Base-by-base conservation (phyloP, 108 stramenopile genomes). In the Epithemia pelagica region DNA sequence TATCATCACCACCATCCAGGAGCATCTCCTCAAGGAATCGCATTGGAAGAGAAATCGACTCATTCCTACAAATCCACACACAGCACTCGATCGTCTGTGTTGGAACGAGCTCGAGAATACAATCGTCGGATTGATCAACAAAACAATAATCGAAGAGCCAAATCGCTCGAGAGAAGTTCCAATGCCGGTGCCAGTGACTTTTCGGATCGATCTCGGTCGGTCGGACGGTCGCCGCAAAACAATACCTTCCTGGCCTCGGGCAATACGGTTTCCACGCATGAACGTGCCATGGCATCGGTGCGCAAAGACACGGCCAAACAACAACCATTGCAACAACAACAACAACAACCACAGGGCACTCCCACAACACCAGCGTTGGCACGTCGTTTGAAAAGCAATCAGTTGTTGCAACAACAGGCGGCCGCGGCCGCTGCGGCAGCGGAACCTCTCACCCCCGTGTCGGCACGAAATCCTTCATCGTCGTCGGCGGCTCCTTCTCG, bases 31-130 rank as follows among this genome's bases (percentile, higher is more conserved):
- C 37, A 46, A 46, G 10, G 15, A 10, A 5, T 15, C 15, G 5
- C 56, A 21, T 19, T n/a, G 56, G 65, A 66, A 1, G 30, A 28
- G 2, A 25, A 27, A 55, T 76, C 75, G 7, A 32, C 29, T 23
- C 53, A 54, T n/a, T 70, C 76, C 19, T 70, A 76, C 66, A 64
- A 63, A 57, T 84, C 83, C n/a, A 81, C 84, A 30, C 77, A 66
- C 19, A 72, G 71, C 3, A 65, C 71, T 22, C 66, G 84, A 59
- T 81, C 80, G 26, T 81, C 84, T 21, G 84, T 85, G 0, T 53
- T 85, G 70, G 69, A 81, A 67, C 70, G 80, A 33, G 84, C 84
- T 15, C 61, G 80, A 29, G 80, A 75, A 61, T 85, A 80, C 71
- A 77, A 74, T 58, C 72, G 73, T 19, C 59, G 68, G 21, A 74